Evolutionary conservation across 768 basidiomycete genomes (phyloP).

Genomic region (Chalciporus piperatus): DNA sequence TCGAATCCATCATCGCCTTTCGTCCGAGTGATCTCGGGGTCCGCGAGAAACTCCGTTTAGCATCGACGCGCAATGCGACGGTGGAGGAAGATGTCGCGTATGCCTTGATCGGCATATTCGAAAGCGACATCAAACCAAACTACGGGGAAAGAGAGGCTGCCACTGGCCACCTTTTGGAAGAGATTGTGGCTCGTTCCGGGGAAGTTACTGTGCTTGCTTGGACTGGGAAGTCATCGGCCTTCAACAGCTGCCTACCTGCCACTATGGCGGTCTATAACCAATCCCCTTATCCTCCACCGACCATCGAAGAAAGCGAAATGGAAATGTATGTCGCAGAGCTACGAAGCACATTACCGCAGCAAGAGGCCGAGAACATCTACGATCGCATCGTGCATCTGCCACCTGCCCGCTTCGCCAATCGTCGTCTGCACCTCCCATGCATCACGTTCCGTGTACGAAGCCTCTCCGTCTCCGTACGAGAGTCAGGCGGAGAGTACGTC

Average conservation of each 20-base stretch:
- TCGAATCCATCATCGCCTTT: not conserved
- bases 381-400: not conserved
- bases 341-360: not conserved
- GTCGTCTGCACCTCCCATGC: constrained; percentile 1
- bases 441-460: not conserved
- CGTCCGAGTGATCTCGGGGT: not conserved
- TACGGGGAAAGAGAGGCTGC: not conserved
- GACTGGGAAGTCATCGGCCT: not conserved
- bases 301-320: not conserved
- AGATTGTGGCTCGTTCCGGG: constrained; percentile 2
- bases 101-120: constrained; percentile 16
- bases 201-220: not conserved
- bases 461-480: not conserved
- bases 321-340: not conserved
- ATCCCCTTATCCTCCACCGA: not conserved
- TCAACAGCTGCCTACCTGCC: not conserved
- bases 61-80: constrained; percentile 18
- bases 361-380: not conserved
- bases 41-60: constrained; percentile 4
- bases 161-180: not conserved
- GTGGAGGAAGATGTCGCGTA: constrained; percentile 19
- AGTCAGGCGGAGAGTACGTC: not conserved
- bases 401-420: not conserved
- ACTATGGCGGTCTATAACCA: not conserved
- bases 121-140: not conserved